These are phyloP conservation scores for Penicillium ucsense DNA, from an alignment of 495 filamentous ascomycete genomes.

Conservation along the genomic window DNA sequence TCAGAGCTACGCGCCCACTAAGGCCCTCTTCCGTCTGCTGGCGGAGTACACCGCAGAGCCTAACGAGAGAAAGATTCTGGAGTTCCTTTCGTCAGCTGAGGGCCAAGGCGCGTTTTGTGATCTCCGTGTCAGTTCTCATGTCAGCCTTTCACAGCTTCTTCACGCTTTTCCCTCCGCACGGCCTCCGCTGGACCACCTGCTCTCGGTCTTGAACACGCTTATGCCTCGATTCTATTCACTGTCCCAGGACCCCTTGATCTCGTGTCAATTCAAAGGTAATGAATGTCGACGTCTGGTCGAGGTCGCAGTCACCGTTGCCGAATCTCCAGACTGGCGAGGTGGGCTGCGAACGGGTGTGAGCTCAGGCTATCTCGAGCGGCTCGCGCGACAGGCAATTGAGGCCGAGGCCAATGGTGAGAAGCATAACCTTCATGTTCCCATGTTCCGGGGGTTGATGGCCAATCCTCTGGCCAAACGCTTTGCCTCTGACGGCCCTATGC, in stretches of 20 bases:
- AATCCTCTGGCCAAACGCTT: conserved; percentile 91
- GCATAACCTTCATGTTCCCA: conserved; percentile 67
- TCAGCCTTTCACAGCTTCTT: conserved; percentile 76
- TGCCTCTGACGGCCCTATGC: conserved; percentile 86
- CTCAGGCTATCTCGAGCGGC: conserved; percentile 77
- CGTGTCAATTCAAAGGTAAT: conserved; percentile 54
- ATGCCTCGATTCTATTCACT: conserved; percentile 99
- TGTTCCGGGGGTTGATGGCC: conserved; percentile 98
- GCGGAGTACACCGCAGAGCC: conserved; percentile 73
- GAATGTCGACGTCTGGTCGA: conserved; percentile 79
- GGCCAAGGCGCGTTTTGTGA: conserved; percentile 93
- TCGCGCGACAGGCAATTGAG: conserved; percentile 59
- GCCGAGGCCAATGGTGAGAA: conserved; percentile 43
- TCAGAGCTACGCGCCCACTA: conserved; percentile 85
- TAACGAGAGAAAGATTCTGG: conserved; percentile 78
- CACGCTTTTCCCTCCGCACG: conserved; percentile 86
- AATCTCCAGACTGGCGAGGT: conserved; percentile 67
- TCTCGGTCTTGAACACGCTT: conserved; percentile 70
- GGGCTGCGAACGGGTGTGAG: conserved; percentile 61
- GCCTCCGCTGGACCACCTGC: conserved; percentile 70
- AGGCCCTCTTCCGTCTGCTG: conserved; percentile 74
- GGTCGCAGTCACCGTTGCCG: conserved; percentile 89
- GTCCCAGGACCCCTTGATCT: conserved; percentile 87
- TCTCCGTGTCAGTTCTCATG: conserved; percentile 78
- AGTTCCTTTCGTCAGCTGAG: conserved; percentile 78